A percentile compares a stretch with the other conserved stretches of the same genome.
phyloP scores from a whole-genome alignment of 2,329 filamentous ascomycete species.

The Aspergillus sp. region DNA sequence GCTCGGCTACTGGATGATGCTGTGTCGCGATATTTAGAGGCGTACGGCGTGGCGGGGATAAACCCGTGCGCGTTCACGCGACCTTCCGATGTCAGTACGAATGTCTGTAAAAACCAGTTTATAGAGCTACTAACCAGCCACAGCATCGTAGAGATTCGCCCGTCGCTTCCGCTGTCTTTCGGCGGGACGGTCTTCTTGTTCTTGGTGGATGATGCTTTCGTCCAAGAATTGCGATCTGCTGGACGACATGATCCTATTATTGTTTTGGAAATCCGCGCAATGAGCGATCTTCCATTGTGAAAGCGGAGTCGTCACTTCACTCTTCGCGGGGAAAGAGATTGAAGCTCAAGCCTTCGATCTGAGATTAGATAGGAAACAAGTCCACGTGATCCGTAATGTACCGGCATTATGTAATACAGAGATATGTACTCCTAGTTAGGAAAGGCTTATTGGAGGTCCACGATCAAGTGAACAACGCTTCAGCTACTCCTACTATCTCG shows the following conservation, averaged over 20 bases:
- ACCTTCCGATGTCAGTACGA: conserved; percentile 31
- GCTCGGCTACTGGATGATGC: conserved; percentile 37
- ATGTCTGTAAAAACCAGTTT: not conserved
- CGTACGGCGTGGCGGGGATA: conserved; percentile 18
- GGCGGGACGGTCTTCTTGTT: conserved; percentile 4
- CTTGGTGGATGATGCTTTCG: conserved; percentile 16
- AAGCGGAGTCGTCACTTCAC: not conserved
- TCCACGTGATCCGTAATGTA: not conserved
- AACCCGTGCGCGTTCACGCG: conserved; percentile 46
- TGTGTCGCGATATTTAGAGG: conserved; percentile 35
- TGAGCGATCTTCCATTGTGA: not conserved
- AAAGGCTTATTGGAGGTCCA: too few species aligned
- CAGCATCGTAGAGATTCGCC: conserved; percentile 58
- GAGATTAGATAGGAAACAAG: not conserved
- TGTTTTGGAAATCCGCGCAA: not conserved
- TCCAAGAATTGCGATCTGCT: conserved; percentile 21
- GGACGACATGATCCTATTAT: conserved; percentile 20
- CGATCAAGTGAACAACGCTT: too few species aligned
- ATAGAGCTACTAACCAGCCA: conserved; percentile 48
- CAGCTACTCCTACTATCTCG: too few species aligned
- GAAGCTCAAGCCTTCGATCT: not conserved
- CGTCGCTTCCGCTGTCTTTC: conserved; percentile 30
- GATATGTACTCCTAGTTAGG: too few species aligned
- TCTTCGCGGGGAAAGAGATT: not conserved
- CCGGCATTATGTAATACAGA: too few species aligned